Base-by-base conservation (phyloP, 305 asterid genomes). In the Andrographis paniculata region DNA sequence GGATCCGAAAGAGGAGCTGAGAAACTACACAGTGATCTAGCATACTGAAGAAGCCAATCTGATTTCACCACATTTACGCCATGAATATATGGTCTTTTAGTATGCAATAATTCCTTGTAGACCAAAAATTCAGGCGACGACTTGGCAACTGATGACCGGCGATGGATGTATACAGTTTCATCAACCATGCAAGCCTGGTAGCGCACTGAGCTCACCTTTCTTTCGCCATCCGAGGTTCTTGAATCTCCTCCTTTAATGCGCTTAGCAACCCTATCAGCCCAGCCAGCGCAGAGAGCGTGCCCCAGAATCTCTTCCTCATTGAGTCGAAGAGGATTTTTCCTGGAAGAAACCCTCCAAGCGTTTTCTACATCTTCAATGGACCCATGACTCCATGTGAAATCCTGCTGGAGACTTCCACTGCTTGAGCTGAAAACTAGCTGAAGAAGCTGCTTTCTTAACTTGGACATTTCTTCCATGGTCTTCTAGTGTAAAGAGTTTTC, bases 391-490 rank as follows among this genome's bases (percentile, higher is more conserved):
- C 95, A 82, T 10, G 74, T 64, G 70, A 85, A 88, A 14, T 71
- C 76, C 17, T 67, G 65, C 15, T 62, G 75, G 11, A 27, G 21
- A 63, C 75, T 79, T 16, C 66, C 45, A 3, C 42, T 20, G 42
- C 69, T 59, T 19, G 88, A 72, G 62, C 41, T 63, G 36, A 85
- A 76, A 18, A 82, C 93, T 16, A 79, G 69, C 21, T 57, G 82
- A 52, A 89, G 87, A 43, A 89, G 87, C 70, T 89, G 97, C 42
- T 80, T 76, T 72, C 95, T 77, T 62, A 89, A 68, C 69, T 82
- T 89, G 20, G 94, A 85, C 94, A 89, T 89, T 72, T 89, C 95
- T 61, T 82, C 94, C 97, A 85, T 79, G 0, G 91, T 89, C 62
- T 89, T 89, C 50, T 64, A 48, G 73, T 89, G 93, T 41, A 89